These are phyloP conservation scores for Acidiella bohemica DNA, from an alignment of 495 filamentous ascomycete genomes.

Conservation along the genomic window DNA sequence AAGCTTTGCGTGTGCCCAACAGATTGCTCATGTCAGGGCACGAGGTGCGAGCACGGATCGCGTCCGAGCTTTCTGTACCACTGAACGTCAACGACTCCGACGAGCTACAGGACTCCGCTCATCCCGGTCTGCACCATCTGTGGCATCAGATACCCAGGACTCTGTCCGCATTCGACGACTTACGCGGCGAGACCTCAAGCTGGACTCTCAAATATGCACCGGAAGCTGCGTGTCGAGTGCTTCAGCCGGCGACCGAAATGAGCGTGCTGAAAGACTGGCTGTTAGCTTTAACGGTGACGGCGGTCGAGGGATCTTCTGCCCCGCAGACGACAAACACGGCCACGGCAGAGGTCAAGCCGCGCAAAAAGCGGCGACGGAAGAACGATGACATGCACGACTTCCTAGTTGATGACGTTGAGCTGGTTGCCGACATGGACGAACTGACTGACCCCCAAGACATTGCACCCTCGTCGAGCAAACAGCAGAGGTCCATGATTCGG, in stretches of 20 bases:
- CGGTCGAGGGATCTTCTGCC: constrained; percentile 48
- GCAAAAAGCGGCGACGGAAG: constrained; percentile 58
- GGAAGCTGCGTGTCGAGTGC: constrained; percentile 48
- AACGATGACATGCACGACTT: constrained; percentile 66
- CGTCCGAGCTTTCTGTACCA: constrained; percentile 2
- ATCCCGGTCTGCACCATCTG: constrained; percentile 47
- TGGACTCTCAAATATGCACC: constrained; percentile 91
- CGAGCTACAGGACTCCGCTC: constrained; percentile 17
- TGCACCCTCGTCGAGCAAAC: constrained; percentile 26
- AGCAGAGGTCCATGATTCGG: constrained; percentile 54
- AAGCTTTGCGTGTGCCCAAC: constrained; percentile 16
- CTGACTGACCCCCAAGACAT: constrained; percentile 52
- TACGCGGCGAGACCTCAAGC: constrained; percentile 52
- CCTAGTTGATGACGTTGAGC: constrained; percentile 72
- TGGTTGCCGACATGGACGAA: constrained; percentile 60
- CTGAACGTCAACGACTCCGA: background rate
- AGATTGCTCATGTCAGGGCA: constrained; percentile 24
- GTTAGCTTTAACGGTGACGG: constrained; percentile 53
- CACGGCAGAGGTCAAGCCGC: constrained; percentile 27
- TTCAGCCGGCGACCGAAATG: constrained; percentile 63
- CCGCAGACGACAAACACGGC: constrained; percentile 14
- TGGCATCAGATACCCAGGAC: constrained; percentile 44
- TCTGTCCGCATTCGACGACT: constrained; percentile 68
- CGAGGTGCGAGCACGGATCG: constrained; percentile 18
- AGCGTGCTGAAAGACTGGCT: constrained; percentile 73